Evolutionary conservation across 306 rosid species (phyloP).

Genomic region (Spatholobus suberectus): DNA sequence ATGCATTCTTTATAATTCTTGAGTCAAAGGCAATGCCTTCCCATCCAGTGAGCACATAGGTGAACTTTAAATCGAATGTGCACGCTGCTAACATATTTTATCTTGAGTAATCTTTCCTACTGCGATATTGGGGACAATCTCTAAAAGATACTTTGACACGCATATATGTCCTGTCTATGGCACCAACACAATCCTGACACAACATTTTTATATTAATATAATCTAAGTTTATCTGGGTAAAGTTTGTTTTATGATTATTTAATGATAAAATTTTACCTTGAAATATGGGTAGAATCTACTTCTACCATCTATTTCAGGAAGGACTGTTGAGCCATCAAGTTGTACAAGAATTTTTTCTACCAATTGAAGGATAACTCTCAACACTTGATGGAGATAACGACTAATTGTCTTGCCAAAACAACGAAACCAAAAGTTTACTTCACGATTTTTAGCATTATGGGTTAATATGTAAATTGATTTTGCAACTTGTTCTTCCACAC

Average conservation of each 20-base stretch:
- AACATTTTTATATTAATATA: background rate
- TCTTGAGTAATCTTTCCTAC: background rate
- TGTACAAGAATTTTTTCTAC: background rate
- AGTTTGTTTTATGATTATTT: background rate
- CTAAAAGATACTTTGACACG: background rate
- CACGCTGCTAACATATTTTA: background rate
- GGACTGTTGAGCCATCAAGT: background rate
- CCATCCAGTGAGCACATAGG: background rate
- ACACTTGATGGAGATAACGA: too few relatives aligned
- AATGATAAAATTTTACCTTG: background rate
- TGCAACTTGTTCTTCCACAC: constrained; percentile 17
- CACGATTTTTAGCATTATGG: background rate
- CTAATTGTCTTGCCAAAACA: too few relatives aligned
- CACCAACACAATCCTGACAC: background rate
- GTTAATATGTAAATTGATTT: background rate
- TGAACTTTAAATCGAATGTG: background rate
- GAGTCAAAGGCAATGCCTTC: background rate
- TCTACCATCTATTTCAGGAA: background rate
- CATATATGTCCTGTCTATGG: background rate
- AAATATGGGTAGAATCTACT: background rate
- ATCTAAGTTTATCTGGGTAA: background rate
- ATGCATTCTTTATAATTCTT: constrained; percentile 5
- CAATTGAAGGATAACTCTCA: background rate
- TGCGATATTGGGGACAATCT: background rate
- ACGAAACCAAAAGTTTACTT: background rate